Percentiles rank a stretch among this genome's conserved stretches.
These are phyloP conservation scores for Aspergillus viridinutans DNA, from an alignment of 2,329 filamentous ascomycete genomes.

Conservation along the genomic window DNA sequence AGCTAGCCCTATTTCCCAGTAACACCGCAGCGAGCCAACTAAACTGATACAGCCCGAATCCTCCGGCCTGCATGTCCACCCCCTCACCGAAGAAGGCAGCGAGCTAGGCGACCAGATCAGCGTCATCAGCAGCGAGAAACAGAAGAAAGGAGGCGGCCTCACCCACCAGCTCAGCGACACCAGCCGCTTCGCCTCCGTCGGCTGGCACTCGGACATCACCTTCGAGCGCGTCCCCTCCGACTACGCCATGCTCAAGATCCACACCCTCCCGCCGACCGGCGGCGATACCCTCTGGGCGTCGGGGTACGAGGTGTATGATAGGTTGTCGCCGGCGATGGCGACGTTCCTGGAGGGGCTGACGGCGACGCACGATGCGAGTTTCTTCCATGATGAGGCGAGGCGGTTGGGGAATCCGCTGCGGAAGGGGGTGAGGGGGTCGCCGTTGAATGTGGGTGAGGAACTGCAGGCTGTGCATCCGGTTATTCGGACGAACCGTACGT, in stretches of 20 bases:
- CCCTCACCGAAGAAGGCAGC: constrained; percentile 54
- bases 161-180: constrained; percentile 30
- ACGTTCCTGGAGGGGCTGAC: constrained; percentile 57
- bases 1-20: constrained; percentile 2
- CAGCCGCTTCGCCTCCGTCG: constrained; percentile 40
- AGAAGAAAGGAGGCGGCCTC: constrained; percentile 41
- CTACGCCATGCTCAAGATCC: constrained; percentile 58
- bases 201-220: constrained; percentile 58
- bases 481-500: constrained; percentile 52
- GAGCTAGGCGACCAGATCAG: constrained; percentile 59
- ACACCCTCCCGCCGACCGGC: constrained; percentile 53
- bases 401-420: constrained; percentile 31
- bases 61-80: constrained; percentile 58
- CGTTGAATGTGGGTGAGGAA: constrained; percentile 51
- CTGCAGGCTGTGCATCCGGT: constrained; percentile 54
- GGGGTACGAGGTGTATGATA: constrained; percentile 63
- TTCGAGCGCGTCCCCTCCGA: constrained; percentile 63
- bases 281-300: constrained; percentile 64
- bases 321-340: constrained; percentile 53
- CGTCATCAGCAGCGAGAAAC: constrained; percentile 57
- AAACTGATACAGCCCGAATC: constrained; percentile 39
- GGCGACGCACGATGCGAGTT: constrained; percentile 52
- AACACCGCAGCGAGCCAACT: neutral
- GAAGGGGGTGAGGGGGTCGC: constrained; percentile 47
- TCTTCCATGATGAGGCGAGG: constrained; percentile 46